These are phyloP conservation scores for Hericium erinaceus DNA, from an alignment of 768 basidiomycete species.

Conservation along the genomic window DNA sequence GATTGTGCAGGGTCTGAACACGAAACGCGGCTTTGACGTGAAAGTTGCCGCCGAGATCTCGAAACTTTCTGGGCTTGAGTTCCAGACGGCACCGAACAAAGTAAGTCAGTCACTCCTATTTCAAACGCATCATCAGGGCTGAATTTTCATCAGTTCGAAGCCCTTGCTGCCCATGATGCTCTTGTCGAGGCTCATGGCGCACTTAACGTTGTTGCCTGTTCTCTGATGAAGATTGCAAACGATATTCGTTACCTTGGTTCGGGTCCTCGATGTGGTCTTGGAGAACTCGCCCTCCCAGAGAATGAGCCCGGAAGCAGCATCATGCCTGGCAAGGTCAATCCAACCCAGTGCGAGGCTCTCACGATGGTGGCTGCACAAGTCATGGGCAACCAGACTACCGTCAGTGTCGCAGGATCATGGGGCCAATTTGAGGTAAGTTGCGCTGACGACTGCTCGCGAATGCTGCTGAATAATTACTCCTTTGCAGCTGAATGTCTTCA, in stretches of 20 bases:
- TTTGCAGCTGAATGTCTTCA: conserved; percentile 90
- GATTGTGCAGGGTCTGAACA: conserved; percentile 77
- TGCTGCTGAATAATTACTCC: background rate
- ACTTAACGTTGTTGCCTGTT: conserved; percentile 92
- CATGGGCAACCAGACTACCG: conserved; percentile 92
- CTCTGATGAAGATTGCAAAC: conserved; percentile 98
- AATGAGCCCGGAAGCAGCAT: conserved; percentile 99
- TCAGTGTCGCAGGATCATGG: conserved; percentile 86
- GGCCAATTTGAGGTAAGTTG: conserved; percentile 88
- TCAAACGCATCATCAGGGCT: background rate
- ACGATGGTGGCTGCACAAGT: conserved; percentile 99
- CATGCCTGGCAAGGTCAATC: conserved; percentile 99
- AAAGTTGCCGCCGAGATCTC: conserved; percentile 90
- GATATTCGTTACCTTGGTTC: conserved; percentile 97
- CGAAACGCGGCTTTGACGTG: conserved; percentile 92
- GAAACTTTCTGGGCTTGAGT: conserved; percentile 81
- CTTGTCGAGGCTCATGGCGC: conserved; percentile 96
- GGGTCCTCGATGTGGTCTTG: conserved; percentile 94
- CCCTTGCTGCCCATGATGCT: conserved; percentile 95
- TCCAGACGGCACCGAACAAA: conserved; percentile 98
- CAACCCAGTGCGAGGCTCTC: conserved; percentile 96
- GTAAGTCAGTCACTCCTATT: conserved; percentile 27
- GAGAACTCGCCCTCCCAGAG: conserved; percentile 89
- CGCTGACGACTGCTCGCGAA: background rate
- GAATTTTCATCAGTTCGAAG: conserved; percentile 69